Evolutionary conservation across 345 rosid species (phyloP), one percentile per base, ranked within the genome.

Genomic region (Populus pruinosa): DNA sequence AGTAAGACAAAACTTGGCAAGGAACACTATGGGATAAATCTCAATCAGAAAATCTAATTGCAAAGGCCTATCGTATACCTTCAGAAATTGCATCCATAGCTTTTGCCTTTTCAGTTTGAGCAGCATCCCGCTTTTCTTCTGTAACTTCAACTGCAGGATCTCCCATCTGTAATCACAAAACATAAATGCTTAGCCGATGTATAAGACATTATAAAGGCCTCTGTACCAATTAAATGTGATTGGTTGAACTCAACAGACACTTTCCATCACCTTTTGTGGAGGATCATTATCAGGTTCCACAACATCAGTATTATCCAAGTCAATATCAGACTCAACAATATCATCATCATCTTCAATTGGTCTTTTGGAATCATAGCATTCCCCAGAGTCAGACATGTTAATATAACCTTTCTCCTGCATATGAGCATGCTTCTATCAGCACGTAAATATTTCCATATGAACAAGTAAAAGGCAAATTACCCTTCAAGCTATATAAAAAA

Each of bases 211-310:
- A 33, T 4, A 33, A 33, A 33, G 41, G 35, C 73, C 33, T 20
- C 11, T 61, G 35, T 75, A 73, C 65, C 56, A 8, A 82, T 75
- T 8, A 33, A 67, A 69, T 41, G 36, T 3, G 38, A 59, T 8
- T 39, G 18, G 10, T 6, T 64, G 13, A 6, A 41, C 13, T 41
- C n/a, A 18, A 21, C 3, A 29, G 80, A 18, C n/a, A 39, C 21
- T 61, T 62, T 69, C 43, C 13, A 65, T 49, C 59, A 94, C 97
- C 87, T 81, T 87, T 78, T 87, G 92, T 4, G 91, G 92, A 84
- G 91, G 90, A 77, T 91, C 90, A 73, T 87, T 84, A 78, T 93
- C 98, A 23, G 92, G 92, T 55, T 87, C 94, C 80, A 91, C 85
- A 5, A 88, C 88, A 83, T 88, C 92, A 68, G 89, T 73, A 39